Conservation (phyloP, 805 yeast species). For the Spathaspora arborariae region DNA sequence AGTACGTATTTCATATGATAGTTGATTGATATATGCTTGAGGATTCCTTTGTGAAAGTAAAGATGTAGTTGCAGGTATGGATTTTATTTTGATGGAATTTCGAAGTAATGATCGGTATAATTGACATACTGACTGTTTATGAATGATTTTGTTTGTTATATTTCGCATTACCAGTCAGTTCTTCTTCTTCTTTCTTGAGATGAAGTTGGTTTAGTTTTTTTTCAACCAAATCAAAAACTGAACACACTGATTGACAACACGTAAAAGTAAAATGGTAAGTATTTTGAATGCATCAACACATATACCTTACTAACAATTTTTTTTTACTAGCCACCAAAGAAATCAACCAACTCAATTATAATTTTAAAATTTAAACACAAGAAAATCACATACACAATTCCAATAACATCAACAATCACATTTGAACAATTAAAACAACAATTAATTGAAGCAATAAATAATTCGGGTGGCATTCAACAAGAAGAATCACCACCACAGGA, state of each 20-base stretch:
- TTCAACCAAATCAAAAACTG: not conserved
- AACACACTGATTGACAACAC: not conserved
- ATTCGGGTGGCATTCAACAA: constrained; percentile 45
- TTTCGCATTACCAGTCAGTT: not conserved
- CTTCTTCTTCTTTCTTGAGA: not conserved
- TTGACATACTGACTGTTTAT: constrained; percentile 5
- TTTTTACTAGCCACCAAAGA: constrained; percentile 21
- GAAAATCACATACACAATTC: constrained; percentile 27
- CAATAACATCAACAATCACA: constrained; percentile 14
- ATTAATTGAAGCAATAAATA: constrained; percentile 37
- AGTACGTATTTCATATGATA: not conserved
- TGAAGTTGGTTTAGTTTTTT: not conserved
- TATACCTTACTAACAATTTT: no score
- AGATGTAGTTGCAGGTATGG: not conserved
- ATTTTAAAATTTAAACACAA: constrained; percentile 35
- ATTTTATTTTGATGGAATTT: constrained; percentile 1
- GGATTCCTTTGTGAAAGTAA: not conserved
- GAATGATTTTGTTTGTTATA: not conserved
- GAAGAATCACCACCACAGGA: constrained; percentile 16
- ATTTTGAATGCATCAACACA: not conserved
- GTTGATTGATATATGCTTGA: constrained; percentile 1
- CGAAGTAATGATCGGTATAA: constrained; percentile 11
- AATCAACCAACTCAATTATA: constrained; percentile 13
- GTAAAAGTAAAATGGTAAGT: constrained; percentile 10
- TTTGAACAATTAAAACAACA: constrained; percentile 16